Percentiles rank a stretch among this genome's conserved stretches.
Conservation (phyloP, 2,329 filamentous ascomycete genomes). For the Colletotrichum spinosum region DNA sequence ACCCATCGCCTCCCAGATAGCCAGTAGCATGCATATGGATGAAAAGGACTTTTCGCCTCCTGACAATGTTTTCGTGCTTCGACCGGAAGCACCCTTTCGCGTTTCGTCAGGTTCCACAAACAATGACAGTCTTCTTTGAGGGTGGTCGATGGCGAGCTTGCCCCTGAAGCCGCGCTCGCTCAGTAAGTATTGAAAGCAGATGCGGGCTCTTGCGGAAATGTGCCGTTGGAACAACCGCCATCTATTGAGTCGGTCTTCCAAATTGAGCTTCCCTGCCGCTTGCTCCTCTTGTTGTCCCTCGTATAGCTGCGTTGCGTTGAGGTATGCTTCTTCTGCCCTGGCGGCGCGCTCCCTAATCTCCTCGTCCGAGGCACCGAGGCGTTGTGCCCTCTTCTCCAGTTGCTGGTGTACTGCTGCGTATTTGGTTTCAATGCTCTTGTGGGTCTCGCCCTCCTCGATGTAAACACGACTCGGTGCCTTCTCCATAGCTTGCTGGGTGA, state of each 20-base stretch:
- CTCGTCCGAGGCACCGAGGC: conserved; percentile 72
- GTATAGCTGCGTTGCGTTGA: conserved; percentile 51
- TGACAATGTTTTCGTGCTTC: conserved; percentile 91
- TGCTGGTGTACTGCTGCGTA: conserved; percentile 67
- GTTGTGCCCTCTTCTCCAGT: conserved; percentile 66
- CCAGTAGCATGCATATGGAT: conserved; percentile 90
- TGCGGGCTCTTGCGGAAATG: conserved; percentile 87
- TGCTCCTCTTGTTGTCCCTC: conserved; percentile 57
- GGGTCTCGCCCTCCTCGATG: conserved; percentile 74
- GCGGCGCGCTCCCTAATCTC: conserved; percentile 67
- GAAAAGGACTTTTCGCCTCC: conserved; percentile 98
- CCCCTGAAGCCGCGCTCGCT: conserved; percentile 92
- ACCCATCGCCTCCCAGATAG: conserved; percentile 98
- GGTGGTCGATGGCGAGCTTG: conserved; percentile 82
- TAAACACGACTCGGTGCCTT: conserved; percentile 68
- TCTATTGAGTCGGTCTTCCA: conserved; percentile 76
- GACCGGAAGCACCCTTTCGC: conserved; percentile 74
- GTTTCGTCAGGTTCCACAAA: conserved; percentile 80
- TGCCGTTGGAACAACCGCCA: conserved; percentile 86
- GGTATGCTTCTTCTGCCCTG: conserved; percentile 54
- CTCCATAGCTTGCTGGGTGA: conserved; percentile 63
- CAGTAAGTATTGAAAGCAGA: conserved; percentile 88
- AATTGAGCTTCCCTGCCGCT: conserved; percentile 65
- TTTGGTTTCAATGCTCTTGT: conserved; percentile 65
- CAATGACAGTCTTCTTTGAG: conserved; percentile 78